phyloP scores from a whole-genome alignment of 2,329 filamentous ascomycete species.

The Neoarthrinium moseri region DNA sequence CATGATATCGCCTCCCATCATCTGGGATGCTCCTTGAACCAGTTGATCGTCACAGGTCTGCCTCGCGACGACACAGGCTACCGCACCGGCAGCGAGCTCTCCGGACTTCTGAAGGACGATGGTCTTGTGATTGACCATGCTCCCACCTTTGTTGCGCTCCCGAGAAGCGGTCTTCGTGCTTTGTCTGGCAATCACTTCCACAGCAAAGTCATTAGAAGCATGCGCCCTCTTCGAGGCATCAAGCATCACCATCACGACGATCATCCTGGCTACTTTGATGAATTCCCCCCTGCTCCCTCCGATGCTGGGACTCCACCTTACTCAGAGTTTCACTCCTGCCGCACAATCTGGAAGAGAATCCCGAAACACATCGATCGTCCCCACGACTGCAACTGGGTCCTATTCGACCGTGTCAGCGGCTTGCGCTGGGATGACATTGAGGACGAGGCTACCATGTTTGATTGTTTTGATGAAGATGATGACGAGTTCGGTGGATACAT shows the following conservation, averaged over 20 bases:
- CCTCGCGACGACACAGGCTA: conserved; percentile 47
- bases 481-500: conserved; percentile 19
- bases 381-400: conserved; percentile 43
- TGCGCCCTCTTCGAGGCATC: conserved; percentile 21
- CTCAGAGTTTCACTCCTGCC: conserved; percentile 38
- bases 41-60: conserved; percentile 51
- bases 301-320: conserved; percentile 40
- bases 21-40: conserved; percentile 51
- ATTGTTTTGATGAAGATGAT: conserved; percentile 22
- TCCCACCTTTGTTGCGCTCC: conserved; percentile 39
- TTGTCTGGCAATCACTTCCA: conserved; percentile 35
- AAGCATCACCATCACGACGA: conserved; percentile 27
- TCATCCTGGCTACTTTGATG: conserved; percentile 21
- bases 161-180: conserved; percentile 34
- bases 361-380: conserved; percentile 38
- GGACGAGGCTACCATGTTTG: conserved; percentile 27
- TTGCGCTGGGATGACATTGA: conserved; percentile 27
- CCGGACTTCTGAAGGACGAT: conserved; percentile 53
- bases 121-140: conserved; percentile 48
- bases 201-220: conserved; percentile 44
- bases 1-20: conserved; percentile 54
- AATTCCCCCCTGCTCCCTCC: conserved; percentile 38
- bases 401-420: conserved; percentile 39
- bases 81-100: conserved; percentile 45
- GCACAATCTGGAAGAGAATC: conserved; percentile 51